These are phyloP conservation scores for Talinum fruticosum DNA, from an alignment of 148 eudicot genomes.

Conservation along the genomic window DNA sequence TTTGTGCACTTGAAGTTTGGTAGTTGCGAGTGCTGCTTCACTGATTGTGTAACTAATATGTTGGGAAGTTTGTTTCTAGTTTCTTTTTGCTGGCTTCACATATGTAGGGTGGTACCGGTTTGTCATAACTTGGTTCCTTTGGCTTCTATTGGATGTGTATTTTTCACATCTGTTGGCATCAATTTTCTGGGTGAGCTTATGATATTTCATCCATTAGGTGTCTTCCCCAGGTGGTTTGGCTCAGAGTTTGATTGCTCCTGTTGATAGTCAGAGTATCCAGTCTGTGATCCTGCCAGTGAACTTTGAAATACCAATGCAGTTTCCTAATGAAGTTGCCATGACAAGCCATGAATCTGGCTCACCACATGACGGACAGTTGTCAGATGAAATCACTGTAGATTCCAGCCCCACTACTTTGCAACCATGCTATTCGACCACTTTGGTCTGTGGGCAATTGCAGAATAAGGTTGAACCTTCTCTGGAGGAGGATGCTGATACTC, in stretches of 20 bases:
- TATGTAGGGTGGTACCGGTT: not conserved
- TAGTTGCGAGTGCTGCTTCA: not conserved
- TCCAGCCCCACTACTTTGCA: conserved; percentile 24
- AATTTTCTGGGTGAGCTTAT: not conserved
- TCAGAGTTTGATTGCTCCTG: conserved; percentile 22
- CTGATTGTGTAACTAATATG: not conserved
- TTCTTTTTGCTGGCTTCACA: not conserved
- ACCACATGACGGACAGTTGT: conserved; percentile 26
- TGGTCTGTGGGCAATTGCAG: conserved; percentile 25
- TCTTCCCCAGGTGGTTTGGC: conserved; percentile 20
- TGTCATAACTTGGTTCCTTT: not conserved
- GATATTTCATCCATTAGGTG: conserved; percentile 1
- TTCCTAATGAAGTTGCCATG: conserved; percentile 21
- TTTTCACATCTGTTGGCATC: not conserved
- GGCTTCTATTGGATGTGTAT: not conserved
- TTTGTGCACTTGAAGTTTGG: not conserved
- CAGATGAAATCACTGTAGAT: conserved; percentile 19
- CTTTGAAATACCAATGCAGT: conserved; percentile 26
- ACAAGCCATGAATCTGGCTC: conserved; percentile 26
- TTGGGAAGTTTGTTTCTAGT: not conserved
- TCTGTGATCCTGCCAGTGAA: conserved; percentile 25
- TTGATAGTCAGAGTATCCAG: conserved; percentile 17
- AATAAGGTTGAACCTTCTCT: conserved; percentile 22
- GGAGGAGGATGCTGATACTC: conserved; percentile 23
- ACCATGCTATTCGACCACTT: conserved; percentile 19